Evolutionary conservation across 2,329 filamentous ascomycete species (phyloP), one percentile per base, ranked within the genome.

Genomic region (Arthrobotrys conoides): DNA sequence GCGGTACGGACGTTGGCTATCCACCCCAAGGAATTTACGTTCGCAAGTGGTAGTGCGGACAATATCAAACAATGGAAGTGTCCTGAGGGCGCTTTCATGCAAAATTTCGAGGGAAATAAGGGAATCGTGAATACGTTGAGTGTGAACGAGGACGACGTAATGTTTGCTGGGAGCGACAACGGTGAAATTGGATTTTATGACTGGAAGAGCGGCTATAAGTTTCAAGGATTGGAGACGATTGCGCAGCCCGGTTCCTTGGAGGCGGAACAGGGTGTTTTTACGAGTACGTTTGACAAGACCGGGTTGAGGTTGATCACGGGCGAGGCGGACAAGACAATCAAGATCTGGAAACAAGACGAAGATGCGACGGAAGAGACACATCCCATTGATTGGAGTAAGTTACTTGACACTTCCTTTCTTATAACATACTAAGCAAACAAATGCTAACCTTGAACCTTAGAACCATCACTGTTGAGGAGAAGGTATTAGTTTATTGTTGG

Each of bases 21-120:
- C 2, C 96, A 99, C 83, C 96, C 96, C 0, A 90, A 90, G 77
- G 96, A 99, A 84, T 99, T 97, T 83, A 99, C 96, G 0, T 99
- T 99, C 84, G 96, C 96, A 3, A 94, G 90, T 77, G 96, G 92
- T 51, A 97, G 93, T 83, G 94, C 95, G 0, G 92, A 92, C 24
- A 94, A 92, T 83, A 97, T 99, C 86, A 99, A 99, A 87, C 96
- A 99, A 86, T 99, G 96, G 95, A 97, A 98, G 84, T 98, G 94
- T 81, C 96, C 96, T 0, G 94, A 97, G 84, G 96, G 95, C 44
- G 93, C 93, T 16, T 98, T 99, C 84, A 99, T 99, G 96, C 94
- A 97, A 85, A 98, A 98, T 84, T 98, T 98, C 83, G 93, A 97
- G 51, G 95, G 95, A 3, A 95, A 98, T 83, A 97, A 97, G 83